These are phyloP conservation scores for Penicillium oxalicum DNA, from an alignment of 2,329 filamentous ascomycete genomes.

Conservation along the genomic window DNA sequence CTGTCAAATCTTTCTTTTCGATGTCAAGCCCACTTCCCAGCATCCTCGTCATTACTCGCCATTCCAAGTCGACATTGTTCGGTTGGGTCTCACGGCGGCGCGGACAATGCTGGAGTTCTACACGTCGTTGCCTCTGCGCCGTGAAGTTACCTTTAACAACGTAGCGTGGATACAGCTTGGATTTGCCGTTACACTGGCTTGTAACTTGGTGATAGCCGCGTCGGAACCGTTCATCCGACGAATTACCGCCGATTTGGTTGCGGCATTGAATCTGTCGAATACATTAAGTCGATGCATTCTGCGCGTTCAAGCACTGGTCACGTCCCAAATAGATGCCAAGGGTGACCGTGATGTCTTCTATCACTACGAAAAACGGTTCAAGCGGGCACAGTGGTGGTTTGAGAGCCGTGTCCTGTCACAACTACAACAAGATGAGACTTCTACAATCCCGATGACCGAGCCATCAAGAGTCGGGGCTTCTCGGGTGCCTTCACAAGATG, in stretches of 20 bases:
- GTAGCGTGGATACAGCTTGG: conserved; percentile 2
- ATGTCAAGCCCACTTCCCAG: conserved; percentile 1
- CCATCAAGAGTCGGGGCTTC: background rate
- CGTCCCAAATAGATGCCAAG: background rate
- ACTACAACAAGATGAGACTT: background rate
- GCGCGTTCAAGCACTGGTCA: conserved; percentile 9
- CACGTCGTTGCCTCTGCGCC: background rate
- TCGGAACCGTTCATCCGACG: conserved; percentile 3
- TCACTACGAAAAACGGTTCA: conserved; percentile 5
- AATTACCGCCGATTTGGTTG: conserved; percentile 1
- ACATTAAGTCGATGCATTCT: conserved; percentile 5
- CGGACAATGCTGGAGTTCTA: conserved; percentile 3
- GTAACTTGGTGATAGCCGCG: conserved; percentile 9
- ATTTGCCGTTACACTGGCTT: conserved; percentile 6
- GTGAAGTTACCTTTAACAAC: conserved; percentile 1
- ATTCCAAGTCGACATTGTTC: conserved; percentile 9
- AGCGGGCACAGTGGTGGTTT: conserved; percentile 4
- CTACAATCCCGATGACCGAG: background rate
- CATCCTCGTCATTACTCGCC: background rate
- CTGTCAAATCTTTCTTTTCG: conserved; percentile 1
- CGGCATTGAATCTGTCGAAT: conserved; percentile 5
- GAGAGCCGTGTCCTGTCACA: background rate
- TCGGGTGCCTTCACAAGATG: background rate
- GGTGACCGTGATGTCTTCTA: conserved; percentile 8
- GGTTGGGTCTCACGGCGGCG: conserved; percentile 9